Evolutionary conservation across 169 alveolate genomes (phyloP), one percentile per base, ranked within the genome.

Genomic region (Plasmodium cynomolgi): DNA sequence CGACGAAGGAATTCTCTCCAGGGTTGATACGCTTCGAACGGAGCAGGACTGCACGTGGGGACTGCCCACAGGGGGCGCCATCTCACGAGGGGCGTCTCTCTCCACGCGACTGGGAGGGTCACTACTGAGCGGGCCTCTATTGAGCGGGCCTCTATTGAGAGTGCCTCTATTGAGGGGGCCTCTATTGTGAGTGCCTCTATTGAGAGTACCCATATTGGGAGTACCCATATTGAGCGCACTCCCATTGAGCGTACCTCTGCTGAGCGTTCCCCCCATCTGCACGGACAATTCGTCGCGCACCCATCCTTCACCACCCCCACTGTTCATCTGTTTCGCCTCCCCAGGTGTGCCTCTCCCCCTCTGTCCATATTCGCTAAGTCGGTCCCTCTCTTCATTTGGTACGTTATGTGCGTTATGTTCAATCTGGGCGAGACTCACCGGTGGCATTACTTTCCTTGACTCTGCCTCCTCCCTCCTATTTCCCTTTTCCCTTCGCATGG

Each of bases 401-500:
- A 17, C 3, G 8, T 50, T 50, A 15, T 13, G 23, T 50, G 62
- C 17, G 26, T 4, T 50, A 13, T 13, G 17, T 50, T 50, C 62
- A 15, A 1, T 26, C 62, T 13, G 20, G 9, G 62, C 23, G n/a
- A 1, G 62, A 3, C 77, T 29, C 77, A 23, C n/a, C 41, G 77
- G 33, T 68, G 41, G 39, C 0, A 8, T 26, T 1, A 68, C 34
- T 15, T 5, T 33, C 39, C 39, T 71, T 68, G 44, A 26, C 81
- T 31, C 31, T 13, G 20, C 31, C 29, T 79, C 17, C 1, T 1
- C n/a, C 20, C 47, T 37, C 23, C 39, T 54, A 15, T 20, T 41
- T 81, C 37, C 39, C 33, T 81, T 26, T n/a, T 84, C 93, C 17
- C 15, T 75, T 41, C 62, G 34, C 93, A 85, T 85, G 13, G 68